Evolutionary conservation across 495 filamentous ascomycete species (phyloP).

Genomic region (Venustampulla echinocandica): DNA sequence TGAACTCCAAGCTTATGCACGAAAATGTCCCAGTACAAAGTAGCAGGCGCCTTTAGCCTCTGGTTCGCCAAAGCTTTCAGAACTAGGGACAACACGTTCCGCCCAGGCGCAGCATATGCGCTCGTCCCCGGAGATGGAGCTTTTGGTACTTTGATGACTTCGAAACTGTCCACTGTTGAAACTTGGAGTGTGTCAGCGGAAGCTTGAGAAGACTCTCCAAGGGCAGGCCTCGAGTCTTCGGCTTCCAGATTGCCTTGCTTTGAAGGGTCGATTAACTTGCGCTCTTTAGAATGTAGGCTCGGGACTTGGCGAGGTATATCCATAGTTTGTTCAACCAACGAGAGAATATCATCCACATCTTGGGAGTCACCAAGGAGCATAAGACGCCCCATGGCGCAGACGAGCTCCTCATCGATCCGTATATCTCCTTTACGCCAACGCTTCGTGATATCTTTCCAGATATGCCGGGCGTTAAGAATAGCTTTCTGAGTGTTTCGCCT

Average conservation of each 20-base stretch:
- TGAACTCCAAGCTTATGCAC: conserved; percentile 44
- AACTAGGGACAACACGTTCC: conserved; percentile 60
- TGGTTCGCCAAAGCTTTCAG: conserved; percentile 51
- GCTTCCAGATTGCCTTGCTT: not conserved
- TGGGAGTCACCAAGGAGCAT: conserved; percentile 50
- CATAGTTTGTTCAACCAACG: conserved; percentile 70
- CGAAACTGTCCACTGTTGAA: not conserved
- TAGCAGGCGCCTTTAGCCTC: conserved; percentile 38
- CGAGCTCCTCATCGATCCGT: conserved; percentile 61
- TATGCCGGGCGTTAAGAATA: conserved; percentile 49
- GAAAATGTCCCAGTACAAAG: conserved; percentile 66
- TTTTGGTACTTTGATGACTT: not conserved
- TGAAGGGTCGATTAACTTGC: conserved; percentile 7
- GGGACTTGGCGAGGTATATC: conserved; percentile 46
- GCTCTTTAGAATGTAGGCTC: conserved; percentile 17
- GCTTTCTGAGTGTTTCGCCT: conserved; percentile 22
- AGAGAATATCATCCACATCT: conserved; percentile 60
- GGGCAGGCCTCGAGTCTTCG: conserved; percentile 6
- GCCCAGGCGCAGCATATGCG: conserved; percentile 46
- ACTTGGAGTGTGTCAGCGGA: not conserved
- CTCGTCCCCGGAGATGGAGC: not conserved
- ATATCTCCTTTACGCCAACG: conserved; percentile 64
- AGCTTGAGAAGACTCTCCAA: not conserved
- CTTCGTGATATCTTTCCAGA: conserved; percentile 73
- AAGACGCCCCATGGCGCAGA: conserved; percentile 66